Evolutionary conservation across 306 rosid genomes (phyloP), one percentile per base, ranked within the genome.

Genomic region (Clitoria ternatea): DNA sequence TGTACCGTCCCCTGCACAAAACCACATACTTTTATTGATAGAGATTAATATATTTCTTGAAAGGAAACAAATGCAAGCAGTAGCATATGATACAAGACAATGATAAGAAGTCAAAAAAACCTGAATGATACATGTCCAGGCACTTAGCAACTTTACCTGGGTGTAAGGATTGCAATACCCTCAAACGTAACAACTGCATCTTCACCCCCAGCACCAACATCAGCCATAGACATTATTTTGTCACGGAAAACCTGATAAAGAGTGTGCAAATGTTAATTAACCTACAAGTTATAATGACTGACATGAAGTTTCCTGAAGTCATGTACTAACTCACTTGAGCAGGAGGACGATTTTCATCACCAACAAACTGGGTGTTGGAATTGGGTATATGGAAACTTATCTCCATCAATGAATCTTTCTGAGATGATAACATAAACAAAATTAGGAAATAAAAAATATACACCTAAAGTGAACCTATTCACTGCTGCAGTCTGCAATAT

Each of bases 321-420:
- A 18, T 15, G 12, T 65, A 73, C 62, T 61, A 68, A 37, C 80
- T 75, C 52, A 94, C 99, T 86, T 95, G 99, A 77, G 97, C 96
- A 80, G 99, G 89, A 66, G 99, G 95, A 47, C 70, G 85, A 76
- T 79, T 89, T 80, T 95, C 99, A 69, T 95, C 99, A 68, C 97
- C 99, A 71, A 95, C 96, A 77, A 83, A 95, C 72, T 95, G 99
- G 70, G 97, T 95, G 80, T 95, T 95, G 72, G 99, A 83, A 83
- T 82, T 91, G 12, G 99, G 99, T 65, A 95, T 83, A 48, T 95
- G 99, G 75, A 95, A 95, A 75, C 96, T 95, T 27, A 95, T 83
- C 85, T 95, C 99, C 99, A 95, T 89, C 82, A 95, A 79, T 5
- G 97, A 95, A 91, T 95, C 99, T 89, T 95, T 95, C 99, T 95